A percentile compares a stretch with the other conserved stretches of the same genome.
Evolutionary conservation across 2,329 filamentous ascomycete species (phyloP).

Genomic region (Neophaeococcomyces mojaviensis): DNA sequence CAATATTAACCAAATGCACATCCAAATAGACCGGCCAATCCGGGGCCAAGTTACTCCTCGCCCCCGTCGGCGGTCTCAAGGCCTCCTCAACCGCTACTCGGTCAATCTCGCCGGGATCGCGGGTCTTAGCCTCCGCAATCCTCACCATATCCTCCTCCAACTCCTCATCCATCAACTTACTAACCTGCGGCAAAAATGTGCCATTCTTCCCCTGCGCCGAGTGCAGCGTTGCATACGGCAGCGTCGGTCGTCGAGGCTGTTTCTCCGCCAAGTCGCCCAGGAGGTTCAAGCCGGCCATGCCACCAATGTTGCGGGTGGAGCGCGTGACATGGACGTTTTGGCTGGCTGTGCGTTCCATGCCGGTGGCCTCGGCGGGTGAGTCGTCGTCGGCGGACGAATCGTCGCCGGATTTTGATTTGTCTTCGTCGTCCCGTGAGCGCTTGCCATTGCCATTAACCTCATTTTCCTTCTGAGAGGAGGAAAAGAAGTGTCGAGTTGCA

Average conservation of each 20-base stretch:
- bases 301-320: conserved; percentile 44
- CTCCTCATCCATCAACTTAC: conserved; percentile 39
- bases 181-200: conserved; percentile 32
- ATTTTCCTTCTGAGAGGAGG: conserved; percentile 40
- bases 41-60: conserved; percentile 33
- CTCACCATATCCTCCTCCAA: conserved; percentile 39
- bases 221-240: conserved; percentile 40
- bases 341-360: conserved; percentile 55
- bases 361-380: conserved; percentile 38
- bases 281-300: conserved; percentile 44
- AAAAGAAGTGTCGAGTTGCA: conserved; percentile 52
- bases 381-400: conserved; percentile 36
- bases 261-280: conserved; percentile 50
- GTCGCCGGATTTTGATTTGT: conserved; percentile 31
- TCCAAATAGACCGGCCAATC: conserved; percentile 38
- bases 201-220: conserved; percentile 37
- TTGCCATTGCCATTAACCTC: conserved; percentile 23
- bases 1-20: conserved; percentile 34
- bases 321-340: conserved; percentile 50
- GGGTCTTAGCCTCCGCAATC: conserved; percentile 33
- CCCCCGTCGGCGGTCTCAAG: conserved; percentile 17
- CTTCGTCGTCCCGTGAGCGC: conserved; percentile 32
- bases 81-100: conserved; percentile 32
- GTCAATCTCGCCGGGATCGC: conserved; percentile 37
- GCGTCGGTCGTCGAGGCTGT: conserved; percentile 36